Evolutionary conservation across 2,329 filamentous ascomycete species (phyloP).

Genomic region (Teratosphaeria gauchensis): DNA sequence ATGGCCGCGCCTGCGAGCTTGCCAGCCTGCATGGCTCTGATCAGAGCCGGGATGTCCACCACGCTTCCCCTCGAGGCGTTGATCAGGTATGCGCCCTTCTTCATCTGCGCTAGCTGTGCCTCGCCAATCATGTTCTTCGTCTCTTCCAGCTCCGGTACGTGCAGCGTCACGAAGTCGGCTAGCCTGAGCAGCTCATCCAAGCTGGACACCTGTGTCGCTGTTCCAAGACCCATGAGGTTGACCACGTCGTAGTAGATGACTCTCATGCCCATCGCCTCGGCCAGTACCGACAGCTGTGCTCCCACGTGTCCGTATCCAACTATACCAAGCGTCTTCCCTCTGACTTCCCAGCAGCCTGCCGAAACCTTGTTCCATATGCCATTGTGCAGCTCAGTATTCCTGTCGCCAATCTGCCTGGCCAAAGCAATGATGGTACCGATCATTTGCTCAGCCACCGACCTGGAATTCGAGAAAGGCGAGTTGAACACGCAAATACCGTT

Average conservation of each 20-base stretch:
- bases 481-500: conserved; percentile 97
- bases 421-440: conserved; percentile 89
- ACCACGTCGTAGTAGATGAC: conserved; percentile 96
- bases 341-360: conserved; percentile 92
- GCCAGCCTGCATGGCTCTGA: conserved; percentile 74
- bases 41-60: conserved; percentile 84
- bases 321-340: conserved; percentile 93
- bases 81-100: conserved; percentile 83
- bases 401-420: conserved; percentile 84
- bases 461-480: conserved; percentile 95
- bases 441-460: conserved; percentile 91
- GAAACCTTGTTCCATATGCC: conserved; percentile 98
- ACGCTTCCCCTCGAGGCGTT: conserved; percentile 92
- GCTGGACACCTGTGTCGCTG: conserved; percentile 69
- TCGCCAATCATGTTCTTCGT: conserved; percentile 87
- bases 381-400: conserved; percentile 85
- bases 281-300: conserved; percentile 86
- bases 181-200: conserved; percentile 66
- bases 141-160: conserved; percentile 88
- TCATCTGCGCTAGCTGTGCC: conserved; percentile 76
- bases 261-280: conserved; percentile 94
- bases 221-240: conserved; percentile 89
- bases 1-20: conserved; percentile 91
- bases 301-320: conserved; percentile 97
- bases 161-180: conserved; percentile 87